These are phyloP conservation scores for Tylopilus cervinicoccineus DNA, from an alignment of 768 basidiomycete species.

Conservation along the genomic window DNA sequence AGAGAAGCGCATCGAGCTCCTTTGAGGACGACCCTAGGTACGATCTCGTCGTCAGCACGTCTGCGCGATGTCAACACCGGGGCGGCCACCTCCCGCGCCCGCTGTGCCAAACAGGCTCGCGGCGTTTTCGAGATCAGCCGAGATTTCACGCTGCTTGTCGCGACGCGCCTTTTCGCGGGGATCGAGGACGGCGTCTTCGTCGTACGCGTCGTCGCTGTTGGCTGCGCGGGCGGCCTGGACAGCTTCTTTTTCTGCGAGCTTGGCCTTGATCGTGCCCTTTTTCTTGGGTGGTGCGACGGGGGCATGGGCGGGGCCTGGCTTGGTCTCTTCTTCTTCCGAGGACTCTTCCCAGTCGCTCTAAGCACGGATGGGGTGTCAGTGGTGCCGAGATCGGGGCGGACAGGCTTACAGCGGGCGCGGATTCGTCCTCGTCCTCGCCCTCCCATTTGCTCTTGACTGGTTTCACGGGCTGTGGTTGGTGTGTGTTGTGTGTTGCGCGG, in stretches of 20 bases:
- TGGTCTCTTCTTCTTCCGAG: slow-evolving; percentile 60
- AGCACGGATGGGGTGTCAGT: slow-evolving; percentile 2
- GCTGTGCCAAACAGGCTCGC: slow-evolving; percentile 75
- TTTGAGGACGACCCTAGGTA: slow-evolving; percentile 58
- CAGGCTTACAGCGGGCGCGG: slow-evolving; percentile 63
- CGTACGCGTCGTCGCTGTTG: slow-evolving; percentile 44
- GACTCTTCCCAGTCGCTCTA: slow-evolving; percentile 97
- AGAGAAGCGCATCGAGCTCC: slow-evolving; percentile 69
- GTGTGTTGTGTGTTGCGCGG: slow-evolving; percentile 24
- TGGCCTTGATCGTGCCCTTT: slow-evolving; percentile 88
- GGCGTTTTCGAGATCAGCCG: slow-evolving; percentile 83
- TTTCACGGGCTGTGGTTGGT: slow-evolving; percentile 19
- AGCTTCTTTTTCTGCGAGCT: slow-evolving; percentile 89
- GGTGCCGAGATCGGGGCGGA: not conserved
- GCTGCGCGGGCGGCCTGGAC: slow-evolving; percentile 52
- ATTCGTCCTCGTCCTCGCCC: slow-evolving; percentile 88
- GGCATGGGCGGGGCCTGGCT: slow-evolving; percentile 30
- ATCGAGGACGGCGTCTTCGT: slow-evolving; percentile 74
- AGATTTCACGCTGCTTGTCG: slow-evolving; percentile 80
- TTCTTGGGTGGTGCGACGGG: slow-evolving; percentile 76
- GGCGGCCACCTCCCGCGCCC: slow-evolving; percentile 53
- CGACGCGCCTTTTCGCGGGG: slow-evolving; percentile 71
- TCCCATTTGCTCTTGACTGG: slow-evolving; percentile 69
- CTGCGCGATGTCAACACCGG: not conserved
- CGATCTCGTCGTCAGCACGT: not conserved